Evolutionary conservation across 1,284 basidiomycete genomes (phyloP).

Genomic region (Anthracocystis panici-leucophaei): DNA sequence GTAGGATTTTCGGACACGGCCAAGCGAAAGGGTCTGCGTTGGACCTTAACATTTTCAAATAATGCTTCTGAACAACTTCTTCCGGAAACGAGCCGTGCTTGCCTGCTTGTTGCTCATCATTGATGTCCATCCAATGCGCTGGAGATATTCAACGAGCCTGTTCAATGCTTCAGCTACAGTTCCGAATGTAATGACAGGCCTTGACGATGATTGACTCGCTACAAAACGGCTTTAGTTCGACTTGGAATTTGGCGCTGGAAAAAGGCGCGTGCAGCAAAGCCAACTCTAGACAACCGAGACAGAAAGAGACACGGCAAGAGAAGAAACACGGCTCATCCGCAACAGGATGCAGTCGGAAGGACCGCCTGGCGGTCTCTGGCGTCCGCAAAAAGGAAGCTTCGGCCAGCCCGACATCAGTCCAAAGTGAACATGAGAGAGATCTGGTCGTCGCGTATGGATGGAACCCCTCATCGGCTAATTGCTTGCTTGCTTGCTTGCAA

Average conservation of each 20-base stretch:
- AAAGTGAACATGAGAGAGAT: background rate
- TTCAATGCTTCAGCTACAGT: too few relatives aligned
- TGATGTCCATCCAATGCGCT: background rate
- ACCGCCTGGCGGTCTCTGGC: background rate
- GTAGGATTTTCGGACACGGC: conserved; percentile 1
- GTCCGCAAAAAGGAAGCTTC: background rate
- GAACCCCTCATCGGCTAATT: conserved; percentile 15
- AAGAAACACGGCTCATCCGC: conserved; percentile 1
- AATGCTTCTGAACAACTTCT: background rate
- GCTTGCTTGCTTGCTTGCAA: background rate
- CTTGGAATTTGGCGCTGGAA: conserved; percentile 1
- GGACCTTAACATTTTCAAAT: background rate
- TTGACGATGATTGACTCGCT: background rate
- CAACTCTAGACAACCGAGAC: background rate
- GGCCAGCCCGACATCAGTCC: background rate
- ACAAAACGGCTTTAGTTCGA: background rate
- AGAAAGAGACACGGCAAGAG: background rate
- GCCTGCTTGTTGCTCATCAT: background rate
- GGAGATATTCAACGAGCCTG: background rate
- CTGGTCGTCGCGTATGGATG: conserved; percentile 9
- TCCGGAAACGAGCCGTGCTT: background rate
- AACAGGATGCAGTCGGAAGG: background rate
- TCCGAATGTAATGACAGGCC: too few relatives aligned
- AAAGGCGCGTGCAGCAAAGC: conserved; percentile 8
- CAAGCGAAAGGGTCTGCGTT: background rate